Evolutionary conservation across 108 stramenopile species (phyloP), one percentile per base, ranked within the genome.

Genomic region (Stephanodiscus triporus): DNA sequence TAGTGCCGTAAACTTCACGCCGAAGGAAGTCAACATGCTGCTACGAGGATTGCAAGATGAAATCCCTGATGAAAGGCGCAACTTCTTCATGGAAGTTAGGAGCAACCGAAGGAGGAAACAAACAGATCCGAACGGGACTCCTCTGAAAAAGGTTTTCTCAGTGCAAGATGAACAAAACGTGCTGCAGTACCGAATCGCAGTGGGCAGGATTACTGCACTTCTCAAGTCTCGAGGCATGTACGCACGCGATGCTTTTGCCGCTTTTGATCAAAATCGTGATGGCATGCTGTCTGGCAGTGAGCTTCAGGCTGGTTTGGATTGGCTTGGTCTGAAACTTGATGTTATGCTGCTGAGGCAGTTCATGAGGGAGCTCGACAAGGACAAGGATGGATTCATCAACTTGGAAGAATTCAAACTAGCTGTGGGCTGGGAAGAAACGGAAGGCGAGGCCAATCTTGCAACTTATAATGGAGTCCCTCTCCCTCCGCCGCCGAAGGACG

Each of bases 371-470:
- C 54, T 99, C 6, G 97, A 98, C 74, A 91, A 97, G 65, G 97
- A 97, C 77, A 78, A 76, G 26, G 97, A 99, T 69, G 97, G 98
- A 37, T 91, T 79, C 71, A 93, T 99, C 65, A 97, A 90, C 67
- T 86, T 95, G 43, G 97, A 95, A 13, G 97, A 98, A 72, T 99
- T 98, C 95, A 97, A 97, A 78, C 61, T 75, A 26, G 98, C 97
- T 22, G 95, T 99, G 60, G 88, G 95, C 19, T 95, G 95, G 85
- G 97, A 95, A 70, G 88, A 86, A 50, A 78, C 69, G 13, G 81
- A 78, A 36, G 90, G 86, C 45, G 91, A 90, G 17, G 81, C 75
- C 16, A 77, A 73, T 62, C 70, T 89, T 51, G 84, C 78, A 51
- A 79, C 87, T n/a, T 92, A 85, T 73, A 89, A 83, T 58, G 86